Evolutionary conservation across 1,139 yeast species (phyloP).

Genomic region (Kodamaea sp.): DNA sequence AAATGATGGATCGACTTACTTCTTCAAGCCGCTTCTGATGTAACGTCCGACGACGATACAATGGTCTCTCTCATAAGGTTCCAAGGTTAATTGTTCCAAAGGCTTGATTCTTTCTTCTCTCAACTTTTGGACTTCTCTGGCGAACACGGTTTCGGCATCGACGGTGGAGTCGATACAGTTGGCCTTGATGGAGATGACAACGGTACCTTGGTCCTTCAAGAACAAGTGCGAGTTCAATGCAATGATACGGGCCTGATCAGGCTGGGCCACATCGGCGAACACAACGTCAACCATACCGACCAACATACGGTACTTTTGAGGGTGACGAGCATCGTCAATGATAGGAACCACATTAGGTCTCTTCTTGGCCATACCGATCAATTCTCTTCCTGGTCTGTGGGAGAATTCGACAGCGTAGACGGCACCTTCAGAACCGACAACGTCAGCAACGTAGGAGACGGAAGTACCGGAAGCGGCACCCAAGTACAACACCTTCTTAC

Average conservation of each 20-base stretch:
- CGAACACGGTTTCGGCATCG: conserved; percentile 98
- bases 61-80: conserved; percentile 99
- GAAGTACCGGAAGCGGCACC: conserved; percentile 99
- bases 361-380: conserved; percentile 99
- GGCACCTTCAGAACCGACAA: conserved; percentile 98
- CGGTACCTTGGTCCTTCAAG: conserved; percentile 98
- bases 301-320: conserved; percentile 98
- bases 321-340: conserved; percentile 99
- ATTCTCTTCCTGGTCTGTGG: conserved; percentile 99
- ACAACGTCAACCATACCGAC: conserved; percentile 98
- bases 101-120: conserved; percentile 99
- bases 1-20: conserved; percentile 26
- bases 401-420: conserved; percentile 99
- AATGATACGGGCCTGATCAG: conserved; percentile 99
- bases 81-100: conserved; percentile 95
- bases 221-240: conserved; percentile 97
- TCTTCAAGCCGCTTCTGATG: conserved; percentile 82
- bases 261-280: conserved; percentile 99
- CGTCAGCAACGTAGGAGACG: conserved; percentile 96
- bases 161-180: conserved; percentile 99
- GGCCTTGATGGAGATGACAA: conserved; percentile 96
- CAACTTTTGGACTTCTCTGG: conserved; percentile 98
- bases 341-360: conserved; percentile 98
- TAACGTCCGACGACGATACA: conserved; percentile 97
- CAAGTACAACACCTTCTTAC: conserved; percentile 93